These are phyloP conservation scores for Saccharum hybrid DNA, from an alignment of 202 grass and related monocot genomes.

Conservation along the genomic window DNA sequence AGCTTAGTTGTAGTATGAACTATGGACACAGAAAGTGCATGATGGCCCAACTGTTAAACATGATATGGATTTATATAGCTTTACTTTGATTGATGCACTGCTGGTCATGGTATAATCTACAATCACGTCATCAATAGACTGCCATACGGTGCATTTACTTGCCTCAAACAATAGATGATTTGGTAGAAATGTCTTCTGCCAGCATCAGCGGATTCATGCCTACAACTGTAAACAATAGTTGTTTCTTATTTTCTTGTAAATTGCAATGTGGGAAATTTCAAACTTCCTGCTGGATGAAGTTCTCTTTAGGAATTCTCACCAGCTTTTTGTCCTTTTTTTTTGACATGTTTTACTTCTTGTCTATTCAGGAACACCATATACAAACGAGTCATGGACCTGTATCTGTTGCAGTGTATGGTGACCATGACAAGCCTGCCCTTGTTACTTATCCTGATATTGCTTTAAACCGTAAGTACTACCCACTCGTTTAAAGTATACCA, in stretches of 20 bases:
- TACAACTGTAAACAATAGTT: neutral
- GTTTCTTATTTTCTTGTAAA: neutral
- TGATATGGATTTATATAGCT: slow-evolving; percentile 30
- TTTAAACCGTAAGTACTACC: slow-evolving; percentile 75
- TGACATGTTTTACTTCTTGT: slow-evolving; percentile 26
- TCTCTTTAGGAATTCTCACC: neutral
- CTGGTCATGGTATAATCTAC: no score
- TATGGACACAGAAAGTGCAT: slow-evolving; percentile 41
- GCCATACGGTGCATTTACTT: slow-evolving; percentile 16
- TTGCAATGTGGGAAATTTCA: neutral
- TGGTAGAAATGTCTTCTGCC: neutral
- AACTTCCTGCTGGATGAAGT: neutral
- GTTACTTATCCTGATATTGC: slow-evolving; percentile 96
- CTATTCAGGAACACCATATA: slow-evolving; percentile 92
- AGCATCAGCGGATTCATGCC: slow-evolving; percentile 8
- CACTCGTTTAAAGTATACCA: slow-evolving; percentile 11
- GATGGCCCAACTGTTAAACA: slow-evolving; percentile 34
- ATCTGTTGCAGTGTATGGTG: slow-evolving; percentile 92
- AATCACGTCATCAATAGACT: neutral
- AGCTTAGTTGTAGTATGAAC: slow-evolving; percentile 29
- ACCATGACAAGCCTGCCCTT: slow-evolving; percentile 94
- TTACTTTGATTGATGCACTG: slow-evolving; percentile 5
- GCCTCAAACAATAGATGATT: slow-evolving; percentile 1
- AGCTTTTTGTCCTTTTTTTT: neutral
- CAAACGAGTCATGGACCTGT: slow-evolving; percentile 84